phyloP scores from a whole-genome alignment of 345 rosid genomes.

The Pugionium dolabratum region DNA sequence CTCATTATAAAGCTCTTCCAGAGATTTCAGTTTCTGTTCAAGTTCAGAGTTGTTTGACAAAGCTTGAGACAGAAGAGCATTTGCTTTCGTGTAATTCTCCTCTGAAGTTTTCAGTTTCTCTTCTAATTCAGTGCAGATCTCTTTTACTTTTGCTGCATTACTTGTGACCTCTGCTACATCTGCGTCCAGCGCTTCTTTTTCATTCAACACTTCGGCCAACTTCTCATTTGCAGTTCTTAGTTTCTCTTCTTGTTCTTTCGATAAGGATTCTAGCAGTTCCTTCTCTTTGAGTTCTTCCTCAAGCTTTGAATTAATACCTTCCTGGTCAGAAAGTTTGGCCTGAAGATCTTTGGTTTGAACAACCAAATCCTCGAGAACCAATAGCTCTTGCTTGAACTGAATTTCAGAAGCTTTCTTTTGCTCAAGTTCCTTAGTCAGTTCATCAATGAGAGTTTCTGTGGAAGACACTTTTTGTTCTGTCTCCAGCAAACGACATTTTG shows the following conservation, averaged over 20 bases:
- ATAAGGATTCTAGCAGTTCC: slow-evolving; percentile 51
- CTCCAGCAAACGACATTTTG: slow-evolving; percentile 60
- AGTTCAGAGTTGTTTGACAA: slow-evolving; percentile 68
- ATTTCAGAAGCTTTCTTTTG: slow-evolving; percentile 67
- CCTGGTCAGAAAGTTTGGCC: slow-evolving; percentile 56
- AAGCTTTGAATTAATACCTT: slow-evolving; percentile 41
- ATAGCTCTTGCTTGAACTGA: slow-evolving; percentile 58
- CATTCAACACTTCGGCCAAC: slow-evolving; percentile 58
- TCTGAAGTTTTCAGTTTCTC: slow-evolving; percentile 65
- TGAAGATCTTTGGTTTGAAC: slow-evolving; percentile 56
- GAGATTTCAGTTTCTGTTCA: slow-evolving; percentile 68
- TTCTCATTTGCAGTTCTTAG: slow-evolving; percentile 59
- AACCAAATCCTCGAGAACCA: slow-evolving; percentile 52
- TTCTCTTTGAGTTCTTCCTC: slow-evolving; percentile 59
- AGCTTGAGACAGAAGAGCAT: slow-evolving; percentile 73
- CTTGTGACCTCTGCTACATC: slow-evolving; percentile 52
- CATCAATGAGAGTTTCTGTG: slow-evolving; percentile 59
- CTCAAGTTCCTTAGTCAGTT: slow-evolving; percentile 63
- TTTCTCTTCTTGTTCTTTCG: slow-evolving; percentile 65
- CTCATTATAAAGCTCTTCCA: slow-evolving; percentile 64
- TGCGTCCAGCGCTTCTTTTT: slow-evolving; percentile 64
- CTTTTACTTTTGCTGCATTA: slow-evolving; percentile 48
- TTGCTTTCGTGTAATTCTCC: slow-evolving; percentile 60
- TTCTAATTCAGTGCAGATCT: slow-evolving; percentile 55
- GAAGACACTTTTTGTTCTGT: slow-evolving; percentile 62